A percentile compares a stretch with the other conserved stretches of the same genome.
Conservation (phyloP, 345 rosid species). For the Murraya koenigii region DNA sequence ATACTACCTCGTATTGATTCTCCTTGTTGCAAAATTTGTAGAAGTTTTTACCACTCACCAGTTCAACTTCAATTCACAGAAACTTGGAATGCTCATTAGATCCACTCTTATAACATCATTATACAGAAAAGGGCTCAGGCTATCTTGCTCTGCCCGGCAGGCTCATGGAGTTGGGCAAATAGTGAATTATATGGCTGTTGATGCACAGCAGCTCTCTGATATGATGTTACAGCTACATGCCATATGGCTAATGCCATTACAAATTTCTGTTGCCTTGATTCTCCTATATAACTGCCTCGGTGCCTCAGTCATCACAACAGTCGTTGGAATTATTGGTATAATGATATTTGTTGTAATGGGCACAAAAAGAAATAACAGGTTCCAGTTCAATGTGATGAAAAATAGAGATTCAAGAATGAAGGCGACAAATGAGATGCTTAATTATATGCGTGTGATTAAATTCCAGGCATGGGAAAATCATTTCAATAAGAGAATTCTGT, state of each 20-base stretch:
- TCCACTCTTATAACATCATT: slow-evolving; percentile 76
- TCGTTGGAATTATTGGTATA: slow-evolving; percentile 52
- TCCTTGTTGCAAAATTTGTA: slow-evolving; percentile 66
- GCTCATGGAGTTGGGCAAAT: slow-evolving; percentile 95
- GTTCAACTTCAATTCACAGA: slow-evolving; percentile 85
- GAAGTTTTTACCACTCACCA: slow-evolving; percentile 83
- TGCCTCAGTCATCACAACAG: slow-evolving; percentile 46
- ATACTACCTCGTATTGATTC: slow-evolving; percentile 70
- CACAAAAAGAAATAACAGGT: slow-evolving; percentile 61
- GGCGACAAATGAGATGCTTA: slow-evolving; percentile 92
- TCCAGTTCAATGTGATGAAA: slow-evolving; percentile 61
- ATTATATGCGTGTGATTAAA: slow-evolving; percentile 87
- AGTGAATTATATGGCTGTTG: slow-evolving; percentile 98
- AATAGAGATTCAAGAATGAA: slow-evolving; percentile 90
- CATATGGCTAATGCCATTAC: slow-evolving; percentile 91
- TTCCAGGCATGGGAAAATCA: slow-evolving; percentile 98
- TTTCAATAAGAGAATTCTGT: slow-evolving; percentile 72
- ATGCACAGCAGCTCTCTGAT: slow-evolving; percentile 94
- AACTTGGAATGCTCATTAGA: slow-evolving; percentile 90
- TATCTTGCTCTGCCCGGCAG: slow-evolving; percentile 84
- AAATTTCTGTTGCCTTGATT: slow-evolving; percentile 57
- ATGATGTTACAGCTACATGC: slow-evolving; percentile 95
- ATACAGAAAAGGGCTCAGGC: slow-evolving; percentile 72
- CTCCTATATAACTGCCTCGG: slow-evolving; percentile 73
- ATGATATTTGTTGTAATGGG: slow-evolving; percentile 50